These are phyloP conservation scores for Musa beccarii DNA, from an alignment of 176 grass and related monocot species.

Conservation along the genomic window DNA sequence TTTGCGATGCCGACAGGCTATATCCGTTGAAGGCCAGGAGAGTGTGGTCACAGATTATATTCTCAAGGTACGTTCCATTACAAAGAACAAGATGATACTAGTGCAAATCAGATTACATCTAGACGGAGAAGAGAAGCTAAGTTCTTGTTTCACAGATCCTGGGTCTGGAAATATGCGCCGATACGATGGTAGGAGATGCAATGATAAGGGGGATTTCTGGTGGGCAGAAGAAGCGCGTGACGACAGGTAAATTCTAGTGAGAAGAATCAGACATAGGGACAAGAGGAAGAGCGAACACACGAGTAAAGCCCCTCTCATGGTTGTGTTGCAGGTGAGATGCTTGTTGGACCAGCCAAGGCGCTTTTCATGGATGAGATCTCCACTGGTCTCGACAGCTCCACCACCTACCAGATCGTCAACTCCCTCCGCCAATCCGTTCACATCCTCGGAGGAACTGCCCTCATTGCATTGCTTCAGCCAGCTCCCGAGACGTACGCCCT, in stretches of 20 bases:
- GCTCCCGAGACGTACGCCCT: constrained; percentile 85
- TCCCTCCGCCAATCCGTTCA: constrained; percentile 80
- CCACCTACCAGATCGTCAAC: constrained; percentile 82
- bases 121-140: neutral
- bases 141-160: constrained; percentile 43
- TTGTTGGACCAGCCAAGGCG: constrained; percentile 85
- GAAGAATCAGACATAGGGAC: neutral
- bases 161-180: constrained; percentile 83
- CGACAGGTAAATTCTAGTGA: constrained; percentile 44
- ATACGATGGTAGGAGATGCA: constrained; percentile 87
- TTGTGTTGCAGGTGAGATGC: constrained; percentile 69
- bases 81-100: neutral
- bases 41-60: constrained; percentile 88
- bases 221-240: constrained; percentile 94
- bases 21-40: constrained; percentile 90
- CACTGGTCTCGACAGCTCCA: constrained; percentile 87
- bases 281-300: neutral
- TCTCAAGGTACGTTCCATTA: constrained; percentile 50
- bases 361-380: constrained; percentile 99
- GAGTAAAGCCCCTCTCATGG: neutral
- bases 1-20: constrained; percentile 36
- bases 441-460: constrained; percentile 76
- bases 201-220: constrained; percentile 96
- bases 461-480: constrained; percentile 83
- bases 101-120: neutral